Base-by-base conservation (phyloP, 2,329 filamentous ascomycete species). In the Madurella mycetomatis region DNA sequence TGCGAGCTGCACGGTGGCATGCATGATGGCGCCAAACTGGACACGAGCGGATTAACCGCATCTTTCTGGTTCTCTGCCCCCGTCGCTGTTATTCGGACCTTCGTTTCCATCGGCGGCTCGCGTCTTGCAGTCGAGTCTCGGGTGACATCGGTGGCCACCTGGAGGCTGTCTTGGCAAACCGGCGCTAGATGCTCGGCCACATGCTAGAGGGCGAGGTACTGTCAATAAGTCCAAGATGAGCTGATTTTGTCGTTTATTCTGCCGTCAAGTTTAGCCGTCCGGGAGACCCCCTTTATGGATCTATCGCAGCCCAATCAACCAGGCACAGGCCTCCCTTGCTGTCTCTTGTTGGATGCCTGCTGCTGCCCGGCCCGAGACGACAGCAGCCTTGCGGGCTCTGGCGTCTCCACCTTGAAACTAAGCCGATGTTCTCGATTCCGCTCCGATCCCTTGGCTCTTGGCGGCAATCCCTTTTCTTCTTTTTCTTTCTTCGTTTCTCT, bases 331-430 rank as follows among this genome's bases (percentile, higher is more conserved):
- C 30, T 31, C 25, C 12, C 45, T 17, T 2, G 3, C 31, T 31
- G 40, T 3, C 15, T 4, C 15, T 25, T 13, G 2, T 2, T 37
- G 9, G 34, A 37, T 37, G 11, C 9, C 34, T 11, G 34, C 7
- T 37, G 13, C 18, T 47, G 47, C 25, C 18, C 50, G 43, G 50
- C 9, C 54, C 54, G 54, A 53, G 53, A 49, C 17, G 42, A 49
- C 49, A 42, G 5, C 17, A 34, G 32, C 41, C 34, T 41, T 16
- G 18, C 41, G 11, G 13, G 34, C 9, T 37, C 34, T 37, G 11
- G 9, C 34, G 13, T 4, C 34, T 9, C 34, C 34, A 37, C 34
- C 11, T 4, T 2, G 11, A 15, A 37, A 5, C 9, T 2, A 37
- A 37, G 2, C 34, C 11, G 34, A 37, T 25, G 25, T 25, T 25